Evolutionary conservation across 2,329 filamentous ascomycete species (phyloP).

Genomic region (Scorias spongiosa): DNA sequence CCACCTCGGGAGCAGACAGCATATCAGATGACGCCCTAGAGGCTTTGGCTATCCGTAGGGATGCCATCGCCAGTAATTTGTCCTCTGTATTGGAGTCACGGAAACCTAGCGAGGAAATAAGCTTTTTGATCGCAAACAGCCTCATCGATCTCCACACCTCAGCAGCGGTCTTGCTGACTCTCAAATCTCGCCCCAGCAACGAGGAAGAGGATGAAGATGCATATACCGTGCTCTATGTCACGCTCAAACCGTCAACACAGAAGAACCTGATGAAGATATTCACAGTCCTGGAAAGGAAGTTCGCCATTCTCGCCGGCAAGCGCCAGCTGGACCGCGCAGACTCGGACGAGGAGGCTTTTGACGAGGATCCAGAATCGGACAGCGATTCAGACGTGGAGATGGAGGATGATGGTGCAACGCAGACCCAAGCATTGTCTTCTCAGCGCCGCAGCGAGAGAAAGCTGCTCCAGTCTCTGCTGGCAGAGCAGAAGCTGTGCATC

Average conservation of each 20-base stretch:
- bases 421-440: conserved; percentile 35
- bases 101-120: conserved; percentile 48
- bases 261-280: conserved; percentile 62
- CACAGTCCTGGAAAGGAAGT: conserved; percentile 58
- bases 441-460: conserved; percentile 44
- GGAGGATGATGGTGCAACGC: conserved; percentile 30
- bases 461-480: conserved; percentile 45
- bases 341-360: conserved; percentile 39
- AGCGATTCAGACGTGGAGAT: conserved; percentile 41
- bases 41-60: conserved; percentile 35
- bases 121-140: conserved; percentile 58
- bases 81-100: conserved; percentile 34
- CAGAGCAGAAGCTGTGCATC: conserved; percentile 76
- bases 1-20: conserved; percentile 21
- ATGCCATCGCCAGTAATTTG: conserved; percentile 35
- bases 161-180: conserved; percentile 49
- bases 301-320: conserved; percentile 46
- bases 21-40: conserved; percentile 47
- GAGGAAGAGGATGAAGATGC: conserved; percentile 25
- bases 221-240: conserved; percentile 38
- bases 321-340: conserved; percentile 32
- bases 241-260: conserved; percentile 55
- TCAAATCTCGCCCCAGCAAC: conserved; percentile 14
- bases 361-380: conserved; percentile 47
- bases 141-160: conserved; percentile 71